Percentiles rank a stretch among this genome's conserved stretches.
Evolutionary conservation across 345 rosid species (phyloP).

Genomic region (Salix caprea): DNA sequence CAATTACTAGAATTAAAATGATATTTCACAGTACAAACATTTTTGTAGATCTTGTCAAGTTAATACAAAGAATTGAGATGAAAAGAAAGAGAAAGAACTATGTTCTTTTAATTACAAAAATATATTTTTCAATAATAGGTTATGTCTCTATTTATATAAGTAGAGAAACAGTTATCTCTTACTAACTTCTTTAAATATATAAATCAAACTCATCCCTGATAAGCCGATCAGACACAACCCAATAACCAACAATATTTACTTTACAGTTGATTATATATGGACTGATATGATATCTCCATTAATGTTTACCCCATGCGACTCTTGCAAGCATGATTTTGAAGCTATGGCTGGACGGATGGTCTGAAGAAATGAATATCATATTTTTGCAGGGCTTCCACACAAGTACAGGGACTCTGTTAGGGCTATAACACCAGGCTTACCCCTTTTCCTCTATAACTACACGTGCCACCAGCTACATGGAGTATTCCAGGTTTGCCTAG

Average conservation of each 20-base stretch:
- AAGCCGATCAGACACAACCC: too few species aligned
- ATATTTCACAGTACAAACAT: too few species aligned
- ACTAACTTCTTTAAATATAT: too few species aligned
- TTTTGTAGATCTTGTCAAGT: too few species aligned
- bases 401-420: constrained; percentile 95
- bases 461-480: constrained; percentile 90
- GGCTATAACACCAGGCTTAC: constrained; percentile 95
- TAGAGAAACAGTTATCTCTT: too few species aligned
- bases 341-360: neutral
- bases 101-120: too few species aligned
- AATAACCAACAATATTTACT: neutral
- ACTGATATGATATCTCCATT: neutral
- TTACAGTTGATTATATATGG: neutral
- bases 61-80: too few species aligned
- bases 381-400: constrained; percentile 78
- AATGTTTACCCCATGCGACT: neutral
- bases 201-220: too few species aligned
- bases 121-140: rapidly evolving
- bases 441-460: constrained; percentile 92
- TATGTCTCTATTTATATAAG: too few species aligned
- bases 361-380: constrained; percentile 2
- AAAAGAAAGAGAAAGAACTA: too few species aligned
- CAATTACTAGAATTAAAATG: too few species aligned
- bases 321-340: neutral
- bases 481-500: neutral